Base-by-base conservation (phyloP, 176 grass and related monocot genomes). In the Thalia dealbata region DNA sequence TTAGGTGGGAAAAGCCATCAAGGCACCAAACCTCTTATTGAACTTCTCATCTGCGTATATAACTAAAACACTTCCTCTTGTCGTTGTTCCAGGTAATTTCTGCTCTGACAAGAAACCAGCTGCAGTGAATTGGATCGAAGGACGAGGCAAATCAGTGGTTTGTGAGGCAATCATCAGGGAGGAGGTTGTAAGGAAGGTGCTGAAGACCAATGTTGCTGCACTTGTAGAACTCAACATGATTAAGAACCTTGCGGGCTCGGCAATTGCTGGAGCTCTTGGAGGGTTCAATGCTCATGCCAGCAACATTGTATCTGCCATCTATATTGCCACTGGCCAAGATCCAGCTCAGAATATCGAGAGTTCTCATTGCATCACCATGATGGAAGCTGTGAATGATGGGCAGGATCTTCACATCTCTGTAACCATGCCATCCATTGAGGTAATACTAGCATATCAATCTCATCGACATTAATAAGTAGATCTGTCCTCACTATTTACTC, bases 391-490 rank as follows among this genome's bases (percentile, higher is more conserved):
- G 60, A 97, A 97, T 67, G 90, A 74, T 19, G 90, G 90, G 28
- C 88, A 75, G 79, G 95, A 99, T 79, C 95, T 99, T 72, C 95
- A 99, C 71, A 77, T 99, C 52, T 99, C 95, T 45, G 95, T 99
- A 27, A 93, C 95, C 16, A 93, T 99, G 95, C 95, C 95, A 72
- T 91, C 90, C 65, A 99, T 99, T 61, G 95, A 93, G 95, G 95
- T 99, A 93, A 58, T 24, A 13, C 22, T 75, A 7, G 29, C 63
- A 21, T 61, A 16, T 52, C 15, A 38, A 32, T 51, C 45, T 77
- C 12, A 15, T 16, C 38, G 24, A 4, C 18, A 50, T 14, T n/a
- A n/a, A 26, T 51, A 32, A 48, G 29, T 67, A n/a, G 9, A 50
- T 22, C 10, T 25, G 14, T 52, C 61, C 38, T 51, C 14, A 22